These are phyloP conservation scores for Aspergillus ochraceoroseus DNA, from an alignment of 2,329 filamentous ascomycete species.

Conservation along the genomic window DNA sequence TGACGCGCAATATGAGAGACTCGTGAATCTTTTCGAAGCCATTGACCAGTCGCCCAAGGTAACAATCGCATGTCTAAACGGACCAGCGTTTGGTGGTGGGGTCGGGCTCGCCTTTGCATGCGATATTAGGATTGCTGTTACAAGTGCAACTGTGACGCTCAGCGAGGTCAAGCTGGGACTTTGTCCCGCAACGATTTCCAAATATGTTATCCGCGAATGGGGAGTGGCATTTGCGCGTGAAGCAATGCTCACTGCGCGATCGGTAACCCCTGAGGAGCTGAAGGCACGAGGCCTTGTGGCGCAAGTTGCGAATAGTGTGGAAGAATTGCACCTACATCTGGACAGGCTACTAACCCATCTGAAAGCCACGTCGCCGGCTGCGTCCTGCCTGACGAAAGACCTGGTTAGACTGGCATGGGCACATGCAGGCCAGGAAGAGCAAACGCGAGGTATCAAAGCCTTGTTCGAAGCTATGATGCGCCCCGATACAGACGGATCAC, in stretches of 20 bases:
- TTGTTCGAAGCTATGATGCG: conserved; percentile 32
- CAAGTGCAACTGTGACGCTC: conserved; percentile 27
- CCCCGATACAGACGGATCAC: conserved; percentile 20
- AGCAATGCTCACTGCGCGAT: conserved; percentile 38
- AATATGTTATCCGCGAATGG: conserved; percentile 26
- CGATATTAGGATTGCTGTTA: conserved; percentile 33
- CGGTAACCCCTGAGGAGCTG: conserved; percentile 22
- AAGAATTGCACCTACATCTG: neutral
- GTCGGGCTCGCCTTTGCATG: conserved; percentile 45
- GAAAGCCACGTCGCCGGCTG: conserved; percentile 25
- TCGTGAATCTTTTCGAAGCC: conserved; percentile 33
- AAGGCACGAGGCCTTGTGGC: conserved; percentile 29
- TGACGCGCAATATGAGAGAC: conserved; percentile 20
- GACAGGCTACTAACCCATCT: conserved; percentile 2
- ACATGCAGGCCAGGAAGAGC: conserved; percentile 17
- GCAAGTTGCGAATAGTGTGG: conserved; percentile 18
- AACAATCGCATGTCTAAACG: conserved; percentile 43
- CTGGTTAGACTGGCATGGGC: conserved; percentile 30
- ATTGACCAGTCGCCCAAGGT: conserved; percentile 42
- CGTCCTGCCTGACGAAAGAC: conserved; percentile 35
- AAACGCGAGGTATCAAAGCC: conserved; percentile 20
- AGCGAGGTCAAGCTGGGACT: conserved; percentile 37
- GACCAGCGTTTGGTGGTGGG: conserved; percentile 44
- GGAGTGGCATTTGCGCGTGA: conserved; percentile 35
- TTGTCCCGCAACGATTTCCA: conserved; percentile 11